These are phyloP conservation scores for Trichothecium roseum DNA, from an alignment of 2,329 filamentous ascomycete genomes.

Conservation along the genomic window DNA sequence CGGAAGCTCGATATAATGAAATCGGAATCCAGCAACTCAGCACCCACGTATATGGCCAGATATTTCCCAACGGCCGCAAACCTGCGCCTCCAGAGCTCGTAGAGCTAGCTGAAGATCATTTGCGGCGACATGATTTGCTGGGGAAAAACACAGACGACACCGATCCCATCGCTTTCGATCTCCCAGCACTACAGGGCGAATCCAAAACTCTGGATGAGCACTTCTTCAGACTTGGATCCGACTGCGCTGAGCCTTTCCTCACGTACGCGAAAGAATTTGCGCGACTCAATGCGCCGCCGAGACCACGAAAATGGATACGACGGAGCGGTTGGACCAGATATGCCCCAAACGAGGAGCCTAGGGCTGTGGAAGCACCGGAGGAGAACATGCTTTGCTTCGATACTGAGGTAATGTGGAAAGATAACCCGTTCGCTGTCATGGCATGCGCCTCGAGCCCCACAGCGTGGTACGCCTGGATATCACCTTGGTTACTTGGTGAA, in stretches of 20 bases:
- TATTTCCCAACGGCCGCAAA: conserved; percentile 55
- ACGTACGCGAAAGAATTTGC: conserved; percentile 66
- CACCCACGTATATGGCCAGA: conserved; percentile 67
- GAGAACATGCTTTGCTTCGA: conserved; percentile 85
- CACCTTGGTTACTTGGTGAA: conserved; percentile 86
- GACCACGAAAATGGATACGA: conserved; percentile 61
- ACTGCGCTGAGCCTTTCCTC: conserved; percentile 79
- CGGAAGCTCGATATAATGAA: conserved; percentile 70
- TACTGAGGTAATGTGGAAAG: conserved; percentile 93
- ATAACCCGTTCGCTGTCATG: conserved; percentile 90
- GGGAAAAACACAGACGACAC: conserved; percentile 79
- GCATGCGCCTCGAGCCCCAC: conserved; percentile 84
- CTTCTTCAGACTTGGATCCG: conserved; percentile 78
- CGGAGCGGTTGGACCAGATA: conserved; percentile 95
- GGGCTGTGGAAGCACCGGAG: conserved; percentile 65
- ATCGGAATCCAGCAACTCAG: conserved; percentile 94
- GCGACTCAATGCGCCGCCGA: conserved; percentile 44
- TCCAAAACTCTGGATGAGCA: conserved; percentile 85
- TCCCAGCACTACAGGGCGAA: conserved; percentile 67
- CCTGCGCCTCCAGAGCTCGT: conserved; percentile 63
- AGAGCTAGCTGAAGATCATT: conserved; percentile 69
- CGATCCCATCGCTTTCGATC: conserved; percentile 72
- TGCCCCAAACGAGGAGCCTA: conserved; percentile 57
- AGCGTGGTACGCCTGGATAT: conserved; percentile 96
- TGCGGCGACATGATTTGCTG: conserved; percentile 73